Evolutionary conservation across 345 rosid species (phyloP), one percentile per base, ranked within the genome.

Genomic region (Carallia pectinifolia): DNA sequence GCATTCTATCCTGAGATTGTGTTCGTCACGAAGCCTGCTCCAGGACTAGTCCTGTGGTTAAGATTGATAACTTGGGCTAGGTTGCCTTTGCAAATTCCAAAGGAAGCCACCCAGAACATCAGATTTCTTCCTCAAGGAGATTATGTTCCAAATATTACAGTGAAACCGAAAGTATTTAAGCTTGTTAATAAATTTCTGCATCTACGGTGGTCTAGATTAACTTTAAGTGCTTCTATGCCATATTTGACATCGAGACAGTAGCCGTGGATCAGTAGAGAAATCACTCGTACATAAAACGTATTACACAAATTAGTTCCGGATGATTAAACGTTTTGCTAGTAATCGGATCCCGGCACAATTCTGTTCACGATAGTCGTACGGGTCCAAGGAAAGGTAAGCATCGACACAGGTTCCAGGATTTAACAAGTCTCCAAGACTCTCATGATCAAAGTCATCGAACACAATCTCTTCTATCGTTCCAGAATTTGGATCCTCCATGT

Each of bases 341-440:
- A 88, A 68, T 27, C 92, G 83, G 59, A 94, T 88, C 63, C 98
- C 98, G 10, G 96, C 88, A 61, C 31, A 70, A 71, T 83, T 88
- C 71, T 79, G 90, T 77, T 10, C 44, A 10, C 12, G 44, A 39
- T 82, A 89, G 74, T 88, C 98, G 63, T 91, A 94, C 17, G 87
- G 68, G 64, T 87, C 92, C 44, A 94, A 62, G 58, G 89, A 79
- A 74, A 94, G 68, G 80, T 74, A 88, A 10, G 87, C 84, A 74
- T 94, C 95, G 5, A 91, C 68, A 39, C 60, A 66, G 69, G 60
- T 81, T 73, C 92, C 92, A 1, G 83, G 64, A 6, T 34, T 70
- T 53, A 90, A 31, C 64, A 80, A 70, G 34, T 75, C 29, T 53
- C 77, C 69, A 0, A 94, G 86, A 4, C 10, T 2, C 31, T 23